Conservation (phyloP, 2,329 filamentous ascomycete genomes). For the Sporothrix curviconia region DNA sequence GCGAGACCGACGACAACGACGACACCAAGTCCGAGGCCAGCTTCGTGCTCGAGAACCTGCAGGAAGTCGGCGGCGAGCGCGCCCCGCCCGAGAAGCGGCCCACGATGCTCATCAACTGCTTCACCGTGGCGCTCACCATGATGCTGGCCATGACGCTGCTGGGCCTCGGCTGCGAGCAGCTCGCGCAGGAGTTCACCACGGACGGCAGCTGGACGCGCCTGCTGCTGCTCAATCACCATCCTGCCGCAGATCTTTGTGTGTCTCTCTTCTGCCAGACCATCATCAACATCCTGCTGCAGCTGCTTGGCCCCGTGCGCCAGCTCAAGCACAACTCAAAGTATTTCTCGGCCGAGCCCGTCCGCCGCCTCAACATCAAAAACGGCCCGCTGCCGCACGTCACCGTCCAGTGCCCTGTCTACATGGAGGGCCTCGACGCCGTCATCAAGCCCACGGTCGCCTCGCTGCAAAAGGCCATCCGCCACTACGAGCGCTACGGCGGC, state of each 20-base stretch:
- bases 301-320: slow-evolving; percentile 68
- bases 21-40: not conserved
- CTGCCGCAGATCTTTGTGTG: slow-evolving; percentile 26
- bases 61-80: not conserved
- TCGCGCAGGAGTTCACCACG: slow-evolving; percentile 1
- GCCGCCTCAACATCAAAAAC: slow-evolving; percentile 53
- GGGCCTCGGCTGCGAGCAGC: not conserved
- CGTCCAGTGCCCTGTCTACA: slow-evolving; percentile 83
- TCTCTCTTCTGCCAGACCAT: slow-evolving; percentile 71
- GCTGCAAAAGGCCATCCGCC: slow-evolving; percentile 70
- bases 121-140: slow-evolving; percentile 61
- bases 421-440: slow-evolving; percentile 69
- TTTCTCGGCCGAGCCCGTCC: slow-evolving; percentile 67
- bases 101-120: slow-evolving; percentile 62
- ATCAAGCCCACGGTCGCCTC: slow-evolving; percentile 72
- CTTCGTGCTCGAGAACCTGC: not conserved
- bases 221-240: slow-evolving; percentile 56
- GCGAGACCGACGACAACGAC: not conserved
- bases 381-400: slow-evolving; percentile 63
- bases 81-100: slow-evolving; percentile 51
- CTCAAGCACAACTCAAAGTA: slow-evolving; percentile 72
- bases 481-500: slow-evolving; percentile 71
- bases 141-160: slow-evolving; percentile 42
- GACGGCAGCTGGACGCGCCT: slow-evolving; percentile 55
- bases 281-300: slow-evolving; percentile 66